A percentile compares a stretch with the other conserved stretches of the same genome.
These are phyloP conservation scores for Calvatia gigantea DNA, from an alignment of 768 basidiomycete species.

Conservation along the genomic window DNA sequence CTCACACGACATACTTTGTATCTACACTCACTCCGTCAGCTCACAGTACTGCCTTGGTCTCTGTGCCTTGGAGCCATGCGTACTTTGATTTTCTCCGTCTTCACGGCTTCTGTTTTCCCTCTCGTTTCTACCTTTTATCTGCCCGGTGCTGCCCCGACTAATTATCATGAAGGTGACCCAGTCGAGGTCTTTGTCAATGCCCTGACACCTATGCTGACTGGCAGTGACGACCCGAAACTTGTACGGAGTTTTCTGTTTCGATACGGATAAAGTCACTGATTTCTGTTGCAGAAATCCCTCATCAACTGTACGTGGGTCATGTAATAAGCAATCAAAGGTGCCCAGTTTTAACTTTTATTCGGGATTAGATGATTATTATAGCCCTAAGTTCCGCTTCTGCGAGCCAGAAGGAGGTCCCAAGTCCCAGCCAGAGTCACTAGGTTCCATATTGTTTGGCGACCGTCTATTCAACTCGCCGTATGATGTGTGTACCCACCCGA, in stretches of 20 bases:
- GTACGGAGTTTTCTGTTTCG: constrained; percentile 40
- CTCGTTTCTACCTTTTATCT: constrained; percentile 70
- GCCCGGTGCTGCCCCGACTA: constrained; percentile 84
- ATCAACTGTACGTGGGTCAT: constrained; percentile 65
- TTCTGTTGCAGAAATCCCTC: constrained; percentile 68
- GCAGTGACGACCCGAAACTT: constrained; percentile 66
- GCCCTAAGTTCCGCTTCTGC: constrained; percentile 84
- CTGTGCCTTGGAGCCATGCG: constrained; percentile 19
- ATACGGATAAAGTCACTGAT: constrained; percentile 1
- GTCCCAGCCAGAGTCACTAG: constrained; percentile 80
- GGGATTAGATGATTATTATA: constrained; percentile 85
- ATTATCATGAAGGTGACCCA: constrained; percentile 69
- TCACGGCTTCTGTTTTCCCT: constrained; percentile 11
- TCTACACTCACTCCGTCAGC: constrained; percentile 6
- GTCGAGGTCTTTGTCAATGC: constrained; percentile 87
- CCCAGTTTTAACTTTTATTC: background rate
- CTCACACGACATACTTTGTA: constrained; percentile 7
- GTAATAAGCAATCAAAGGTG: background rate
- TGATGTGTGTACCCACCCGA: constrained; percentile 49
- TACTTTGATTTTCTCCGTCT: constrained; percentile 16
- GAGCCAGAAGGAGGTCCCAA: constrained; percentile 68
- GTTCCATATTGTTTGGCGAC: constrained; percentile 96
- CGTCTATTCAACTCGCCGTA: constrained; percentile 90
- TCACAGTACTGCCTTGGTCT: background rate
- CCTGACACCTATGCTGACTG: constrained; percentile 79